Base-by-base conservation (phyloP, 2,329 filamentous ascomycete species). In the Exophiala sideris region DNA sequence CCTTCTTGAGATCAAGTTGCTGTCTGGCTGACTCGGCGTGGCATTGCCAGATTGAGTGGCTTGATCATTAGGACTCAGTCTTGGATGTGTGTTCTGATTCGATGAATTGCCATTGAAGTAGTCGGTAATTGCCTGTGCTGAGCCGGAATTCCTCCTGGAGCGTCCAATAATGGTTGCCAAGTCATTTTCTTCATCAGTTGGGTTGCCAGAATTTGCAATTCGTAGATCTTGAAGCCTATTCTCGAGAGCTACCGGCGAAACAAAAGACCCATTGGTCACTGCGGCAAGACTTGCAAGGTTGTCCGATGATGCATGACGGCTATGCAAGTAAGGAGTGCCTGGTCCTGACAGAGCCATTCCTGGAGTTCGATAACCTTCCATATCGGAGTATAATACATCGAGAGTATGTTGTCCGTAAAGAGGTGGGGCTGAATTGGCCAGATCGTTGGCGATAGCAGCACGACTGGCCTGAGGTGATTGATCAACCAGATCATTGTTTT, bases 391-490 rank as follows among this genome's bases (percentile, higher is more conserved):
- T 1, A 97, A 78, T 68, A 89, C 86, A 69, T 99, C 94, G 21
- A 97, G 82, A 41, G 88, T 81, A 70, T 97, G 94, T 65, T 92
- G 84, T 56, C 90, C 91, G 65, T 99, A 99, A 36, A 91, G 84
- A 0, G 94, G 94, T n/a, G 94, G 94, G 9, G 92, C 91, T 54
- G 87, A 82, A 24, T 81, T 69, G 21, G 82, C 79, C 16, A 82
- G 78, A 52, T 82, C 76, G 38, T 83, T 79, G 38, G 78, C 75
- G 41, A 80, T 76, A 8, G 74, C 74, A 33, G 73, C 70, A 56
- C 75, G 68, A 62, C 77, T 71, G 55, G 75, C 68, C 67, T 76
- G 63, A 12, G 80, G 78, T n/a, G 76, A 76, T 65, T 84, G 80
- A 49, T 80, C 78, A 49, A 89, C 76, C 2, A 97, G 79, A 64